Base-by-base conservation (phyloP, 148 eudicot genomes). In the Fagopyrum tataricum region DNA sequence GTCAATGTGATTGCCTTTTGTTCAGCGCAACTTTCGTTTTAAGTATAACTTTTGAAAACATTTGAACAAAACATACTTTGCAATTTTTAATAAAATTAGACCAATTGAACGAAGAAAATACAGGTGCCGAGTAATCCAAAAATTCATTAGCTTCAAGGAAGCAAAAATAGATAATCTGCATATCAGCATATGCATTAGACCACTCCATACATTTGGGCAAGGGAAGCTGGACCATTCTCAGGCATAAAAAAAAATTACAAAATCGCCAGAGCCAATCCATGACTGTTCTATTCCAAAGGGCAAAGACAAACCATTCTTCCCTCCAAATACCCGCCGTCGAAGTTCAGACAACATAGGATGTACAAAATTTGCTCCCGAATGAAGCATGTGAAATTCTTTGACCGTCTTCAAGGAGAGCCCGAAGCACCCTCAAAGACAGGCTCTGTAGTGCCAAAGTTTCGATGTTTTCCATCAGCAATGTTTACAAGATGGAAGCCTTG, bases 401-500 rank as follows among this genome's bases (percentile, higher is more conserved):
- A 56, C 3, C 18, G 26, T 31, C 12, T 11, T 21, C 43, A 13
- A 9, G 2, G 5, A 59, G 67, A 43, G 23, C 66, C 24, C 20
- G 31, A 58, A 58, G 83, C 80, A 43, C 78, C 78, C 77, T 90
- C 91, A 39, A 88, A 64, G 59, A 82, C 74, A 72, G 79, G 44
- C 74, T 78, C 75, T 69, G 79, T 73, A 15, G 98, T 84, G 39
- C 98, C 98, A 67, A 95, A 95, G 73, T 95, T 91, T 6, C 97
- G 85, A 78, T 88, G 98, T 78, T 88, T 91, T 56, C 98, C 98
- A 80, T 95, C 98, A 47, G 93, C 98, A 47, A 85, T 31, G 53
- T 95, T 95, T 21, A 87, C 78, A 23, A 95, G 92, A 44, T 74
- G 85, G 67, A 90, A 95, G 56, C 98, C 98, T 75, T 74, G 84